Evolutionary conservation across 345 rosid species (phyloP), one percentile per base, ranked within the genome.

Genomic region (Melastoma malabathricum): DNA sequence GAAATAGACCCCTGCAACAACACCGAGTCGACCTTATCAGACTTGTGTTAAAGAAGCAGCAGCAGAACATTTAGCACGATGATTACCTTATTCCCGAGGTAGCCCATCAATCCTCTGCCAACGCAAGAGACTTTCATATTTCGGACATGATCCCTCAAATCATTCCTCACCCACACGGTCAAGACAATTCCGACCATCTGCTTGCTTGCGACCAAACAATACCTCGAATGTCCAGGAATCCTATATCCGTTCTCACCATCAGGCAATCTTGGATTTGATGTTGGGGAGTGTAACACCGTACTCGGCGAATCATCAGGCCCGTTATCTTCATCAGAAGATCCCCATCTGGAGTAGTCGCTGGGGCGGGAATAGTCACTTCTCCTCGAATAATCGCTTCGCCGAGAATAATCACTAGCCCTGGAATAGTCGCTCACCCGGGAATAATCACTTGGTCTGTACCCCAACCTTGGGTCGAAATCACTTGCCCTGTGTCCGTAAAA

Each of bases 21-120:
- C 19, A 55, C 29, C n/a, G 18, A 25, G 20, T 52, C 50, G 61
- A 17, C 15, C 14, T 10, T 4, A 48, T 18, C 12, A 15, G 52
- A 43, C 17, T 44, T n/a, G 19, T 56, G 51, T 44, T n/a, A 6
- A 19, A 53, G 51, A 31, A 47, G 61, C 48, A 44, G 43, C 15
- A 55, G 56, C 5, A 22, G 52, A 61, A 17, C 14, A 17, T 44
- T 20, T 34, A 1, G 15, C 19, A 18, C 3, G 17, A 55, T 52
- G n/a, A 10, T 48, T 77, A 92, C 98, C 98, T 92, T 92, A 68
- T 92, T 92, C 58, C 95, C 94, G 0, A 92, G 97, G 69, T 92
- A 92, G 52, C 98, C 98, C 97, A 87, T 92, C 66, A 92, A 49
- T 61, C 98, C 98, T 78, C 98, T 73, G 46, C 98, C 98, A 51